These are phyloP conservation scores for Trichocomaceae sp. DNA, from an alignment of 2,329 filamentous ascomycete species.

Conservation along the genomic window DNA sequence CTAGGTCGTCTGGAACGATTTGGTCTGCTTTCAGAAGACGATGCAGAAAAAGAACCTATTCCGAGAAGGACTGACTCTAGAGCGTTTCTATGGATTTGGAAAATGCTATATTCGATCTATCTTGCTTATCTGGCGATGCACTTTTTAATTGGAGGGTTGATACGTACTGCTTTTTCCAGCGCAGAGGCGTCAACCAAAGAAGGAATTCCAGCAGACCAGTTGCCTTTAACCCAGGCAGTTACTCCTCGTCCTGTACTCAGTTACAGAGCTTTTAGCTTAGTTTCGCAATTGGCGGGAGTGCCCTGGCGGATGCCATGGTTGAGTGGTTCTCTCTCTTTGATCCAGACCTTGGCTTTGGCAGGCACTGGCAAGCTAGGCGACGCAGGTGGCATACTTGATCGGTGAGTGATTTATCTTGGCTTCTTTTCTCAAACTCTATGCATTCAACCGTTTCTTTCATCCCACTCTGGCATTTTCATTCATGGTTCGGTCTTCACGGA, in stretches of 20 bases:
- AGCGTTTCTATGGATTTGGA: slow-evolving; percentile 43
- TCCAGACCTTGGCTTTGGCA: slow-evolving; percentile 65
- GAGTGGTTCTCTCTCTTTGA: slow-evolving; percentile 63
- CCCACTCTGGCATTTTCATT: slow-evolving; percentile 6
- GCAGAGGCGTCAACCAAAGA: slow-evolving; percentile 28
- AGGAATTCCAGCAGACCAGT: slow-evolving; percentile 22
- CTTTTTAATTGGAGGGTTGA: slow-evolving; percentile 57
- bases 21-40: slow-evolving; percentile 45
- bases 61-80: slow-evolving; percentile 28
- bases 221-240: slow-evolving; percentile 24
- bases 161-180: slow-evolving; percentile 62
- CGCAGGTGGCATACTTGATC: slow-evolving; percentile 75
- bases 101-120: slow-evolving; percentile 46
- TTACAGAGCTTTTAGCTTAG: slow-evolving; percentile 71
- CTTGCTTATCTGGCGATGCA: slow-evolving; percentile 57
- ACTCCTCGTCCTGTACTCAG: slow-evolving; percentile 55
- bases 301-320: slow-evolving; percentile 87
- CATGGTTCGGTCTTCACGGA: slow-evolving; percentile 13
- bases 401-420: slow-evolving; percentile 56
- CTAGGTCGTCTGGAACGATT: slow-evolving; percentile 50
- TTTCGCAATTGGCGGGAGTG: slow-evolving; percentile 66
- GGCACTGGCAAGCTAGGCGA: slow-evolving; percentile 70
- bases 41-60: slow-evolving; percentile 21
- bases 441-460: neutral
- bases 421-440: slow-evolving; percentile 18